A percentile compares a stretch with the other conserved stretches of the same genome.
Evolutionary conservation across 495 filamentous ascomycete species (phyloP).

Genomic region (Pseudevernia furfuracea): DNA sequence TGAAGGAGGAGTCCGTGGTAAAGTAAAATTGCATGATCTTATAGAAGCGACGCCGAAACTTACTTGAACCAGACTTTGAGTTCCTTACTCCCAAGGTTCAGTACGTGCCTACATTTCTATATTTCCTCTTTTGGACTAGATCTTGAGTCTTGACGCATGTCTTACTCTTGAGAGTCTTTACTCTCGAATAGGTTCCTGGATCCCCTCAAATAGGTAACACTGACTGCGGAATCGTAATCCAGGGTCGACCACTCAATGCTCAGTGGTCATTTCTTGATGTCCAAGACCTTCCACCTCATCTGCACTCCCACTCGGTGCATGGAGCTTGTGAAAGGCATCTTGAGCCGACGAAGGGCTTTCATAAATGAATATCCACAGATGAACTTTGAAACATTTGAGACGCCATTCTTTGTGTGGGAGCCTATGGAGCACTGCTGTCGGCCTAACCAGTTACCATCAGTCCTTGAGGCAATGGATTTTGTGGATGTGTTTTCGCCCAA

Average conservation of each 20-base stretch:
- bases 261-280: slow-evolving; percentile 50
- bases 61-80: slow-evolving; percentile 59
- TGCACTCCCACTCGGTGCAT: slow-evolving; percentile 75
- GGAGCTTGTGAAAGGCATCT: slow-evolving; percentile 56
- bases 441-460: slow-evolving; percentile 64
- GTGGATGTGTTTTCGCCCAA: slow-evolving; percentile 88
- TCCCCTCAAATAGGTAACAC: neutral
- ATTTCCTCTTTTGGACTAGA: neutral
- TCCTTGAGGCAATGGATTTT: slow-evolving; percentile 58
- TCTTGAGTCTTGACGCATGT: neutral
- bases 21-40: slow-evolving; percentile 11
- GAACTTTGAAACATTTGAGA: slow-evolving; percentile 12
- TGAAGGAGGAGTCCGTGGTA: slow-evolving; percentile 52
- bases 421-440: slow-evolving; percentile 84
- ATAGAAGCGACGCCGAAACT: neutral
- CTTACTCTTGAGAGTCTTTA: neutral
- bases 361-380: neutral
- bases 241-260: slow-evolving; percentile 53
- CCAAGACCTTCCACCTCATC: slow-evolving; percentile 79
- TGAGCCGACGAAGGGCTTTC: slow-evolving; percentile 39
- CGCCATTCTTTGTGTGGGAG: slow-evolving; percentile 86
- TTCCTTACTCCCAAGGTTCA: slow-evolving; percentile 84
- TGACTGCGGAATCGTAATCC: neutral
- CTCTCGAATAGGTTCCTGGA: neutral
- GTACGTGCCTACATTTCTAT: neutral